phyloP scores from a whole-genome alignment of 2,329 filamentous ascomycete genomes.

The Colletotrichum lini region DNA sequence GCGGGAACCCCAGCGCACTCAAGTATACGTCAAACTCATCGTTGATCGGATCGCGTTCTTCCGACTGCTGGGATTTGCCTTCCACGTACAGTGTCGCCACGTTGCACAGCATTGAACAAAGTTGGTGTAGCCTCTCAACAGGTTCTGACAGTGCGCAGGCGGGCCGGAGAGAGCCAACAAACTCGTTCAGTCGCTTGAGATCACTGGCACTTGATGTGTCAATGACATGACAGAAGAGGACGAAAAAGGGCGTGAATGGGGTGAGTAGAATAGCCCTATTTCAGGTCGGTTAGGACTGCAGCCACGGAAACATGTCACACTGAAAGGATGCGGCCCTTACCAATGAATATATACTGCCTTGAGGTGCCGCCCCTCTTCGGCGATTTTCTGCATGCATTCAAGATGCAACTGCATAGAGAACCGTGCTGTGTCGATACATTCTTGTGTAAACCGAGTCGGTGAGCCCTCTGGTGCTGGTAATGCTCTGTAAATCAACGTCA shows the following conservation, averaged over 20 bases:
- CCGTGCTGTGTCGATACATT: constrained; percentile 66
- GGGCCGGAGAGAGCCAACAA: constrained; percentile 61
- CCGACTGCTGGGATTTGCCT: constrained; percentile 66
- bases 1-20: constrained; percentile 73
- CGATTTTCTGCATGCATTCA: constrained; percentile 56
- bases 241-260: constrained; percentile 72
- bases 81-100: constrained; percentile 75
- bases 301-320: neutral
- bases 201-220: constrained; percentile 68
- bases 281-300: constrained; percentile 39
- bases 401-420: constrained; percentile 62
- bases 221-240: constrained; percentile 71
- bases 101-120: constrained; percentile 73
- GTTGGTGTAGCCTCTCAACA: constrained; percentile 67
- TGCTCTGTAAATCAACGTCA: constrained; percentile 67
- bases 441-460: constrained; percentile 60
- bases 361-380: constrained; percentile 55
- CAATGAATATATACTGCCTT: constrained; percentile 67
- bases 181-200: constrained; percentile 68
- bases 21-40: constrained; percentile 77
- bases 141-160: constrained; percentile 37
- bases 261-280: constrained; percentile 68
- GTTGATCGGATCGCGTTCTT: constrained; percentile 64
- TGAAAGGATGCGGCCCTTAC: constrained; percentile 51
- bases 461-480: constrained; percentile 62